Percentiles rank a stretch among this genome's conserved stretches.
These are phyloP conservation scores for Exophiala oligosperma DNA, from an alignment of 2,329 filamentous ascomycete genomes.

Conservation along the genomic window DNA sequence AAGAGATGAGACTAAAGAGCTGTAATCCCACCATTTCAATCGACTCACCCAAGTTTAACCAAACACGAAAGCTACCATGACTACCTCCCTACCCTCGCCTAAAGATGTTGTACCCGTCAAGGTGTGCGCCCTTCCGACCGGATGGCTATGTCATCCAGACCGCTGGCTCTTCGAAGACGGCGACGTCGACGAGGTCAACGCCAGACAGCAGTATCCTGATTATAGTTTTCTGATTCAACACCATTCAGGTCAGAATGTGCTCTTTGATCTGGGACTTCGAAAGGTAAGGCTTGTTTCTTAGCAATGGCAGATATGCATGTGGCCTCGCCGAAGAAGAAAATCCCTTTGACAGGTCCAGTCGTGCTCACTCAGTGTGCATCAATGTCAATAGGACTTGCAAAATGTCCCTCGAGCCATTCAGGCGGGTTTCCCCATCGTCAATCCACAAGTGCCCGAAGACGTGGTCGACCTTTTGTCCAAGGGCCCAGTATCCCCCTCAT, in stretches of 20 bases:
- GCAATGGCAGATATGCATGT: neutral
- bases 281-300: conserved; percentile 14
- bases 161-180: conserved; percentile 10
- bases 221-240: conserved; percentile 49
- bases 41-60: too few species aligned
- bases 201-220: conserved; percentile 1
- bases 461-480: conserved; percentile 21
- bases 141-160: neutral
- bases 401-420: conserved; percentile 3
- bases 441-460: conserved; percentile 13
- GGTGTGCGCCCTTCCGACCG: conserved; percentile 1
- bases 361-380: too few species aligned
- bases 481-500: conserved; percentile 2
- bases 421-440: neutral
- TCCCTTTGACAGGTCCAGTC: too few species aligned
- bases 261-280: conserved; percentile 39
- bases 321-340: too few species aligned
- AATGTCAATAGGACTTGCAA: neutral
- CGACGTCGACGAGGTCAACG: neutral
- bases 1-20: too few species aligned
- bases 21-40: too few species aligned
- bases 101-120: too few species aligned
- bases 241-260: conserved; percentile 29
- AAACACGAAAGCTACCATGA: too few species aligned
- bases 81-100: too few species aligned